Evolutionary conservation across 2,329 filamentous ascomycete species (phyloP), one percentile per base, ranked within the genome.

Genomic region (Fusarium siculi): DNA sequence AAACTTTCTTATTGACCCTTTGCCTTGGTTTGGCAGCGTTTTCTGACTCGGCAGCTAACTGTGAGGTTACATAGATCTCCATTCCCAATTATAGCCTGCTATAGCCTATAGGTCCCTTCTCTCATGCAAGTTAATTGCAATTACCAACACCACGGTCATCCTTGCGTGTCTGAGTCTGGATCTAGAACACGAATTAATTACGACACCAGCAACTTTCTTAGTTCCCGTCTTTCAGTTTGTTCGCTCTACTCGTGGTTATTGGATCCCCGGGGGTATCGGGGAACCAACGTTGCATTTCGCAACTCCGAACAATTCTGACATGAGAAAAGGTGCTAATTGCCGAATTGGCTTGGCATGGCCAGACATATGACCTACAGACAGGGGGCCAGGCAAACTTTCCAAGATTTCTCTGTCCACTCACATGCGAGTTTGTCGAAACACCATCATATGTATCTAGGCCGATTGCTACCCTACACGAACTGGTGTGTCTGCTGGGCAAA

Each of bases 331-430:
- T 58, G 39, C 43, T 64, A 58, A 54, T 69, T 70, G 52, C 59
- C 46, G 59, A 68, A 49, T 53, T 70, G 28, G 34, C 63, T 65
- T 65, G 59, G 63, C 60, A 46, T 39, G 49, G 52, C 40, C 53
- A 61, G 49, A 42, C 66, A 57, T 30, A 50, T 68, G 56, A 69
- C 64, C 69, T 32, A 39, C 21, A 21, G 53, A 42, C 52, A 65
- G 37, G 66, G 59, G 70, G 39, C 25, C 50, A 46, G n/a, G 46
- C 42, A 66, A 74, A 63, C 54, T 57, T 56, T 67, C 23, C n/a
- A n/a, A n/a, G n/a, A n/a, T n/a, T n/a, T n/a, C n/a, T 49, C 67
- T 60, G 55, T 37, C 63, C 71, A 73, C 54, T 74, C 58, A 74
- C 54, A 74, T 30, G 32, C 57, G 49, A 68, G 57, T 61, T 40